Base-by-base conservation (phyloP, 352 stramenopile species). In the Globisporangium rhizosaccharum region DNA sequence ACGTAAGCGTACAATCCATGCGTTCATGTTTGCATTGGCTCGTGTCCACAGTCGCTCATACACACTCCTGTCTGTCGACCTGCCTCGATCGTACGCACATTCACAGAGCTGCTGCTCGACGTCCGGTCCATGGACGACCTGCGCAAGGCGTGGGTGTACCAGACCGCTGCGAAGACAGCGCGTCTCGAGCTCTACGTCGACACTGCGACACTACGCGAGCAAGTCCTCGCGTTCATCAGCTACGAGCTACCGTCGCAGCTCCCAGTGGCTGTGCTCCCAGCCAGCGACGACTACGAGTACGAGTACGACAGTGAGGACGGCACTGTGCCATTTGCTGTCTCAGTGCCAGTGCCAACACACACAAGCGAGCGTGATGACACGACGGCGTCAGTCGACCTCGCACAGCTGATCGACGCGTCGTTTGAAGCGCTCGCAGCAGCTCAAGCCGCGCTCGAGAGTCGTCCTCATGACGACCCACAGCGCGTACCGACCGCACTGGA, bases 41-140 rank as follows among this genome's bases (percentile, higher is more conserved):
- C 55, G 28, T 37, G 3, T 1, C 33, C 9, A 30, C n/a, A 30
- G 14, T 11, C 46, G 20, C 17, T 51, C n/a, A n/a, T 8, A 33
- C 6, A 14, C 11, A 20, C 15, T 33, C 11, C 10, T 9, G 10
- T n/a, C 8, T 53, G 3, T 37, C 2, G 42, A 8, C 59, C 37
- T n/a, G 5, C 11, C 47, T 8, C 15, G 3, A 3, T 36, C 4
- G 6, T 9, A 63, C 26, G 12, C 41, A 9, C 18, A 60, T 23
- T 59, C 33, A 11, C 20, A 62, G 56, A 59, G 36, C 50, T 84
- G 39, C 46, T 70, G 46, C 17, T 84, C 42, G 75, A 72, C 11
- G 71, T 80, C 41, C 62, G 75, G 15, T 30, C 66, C n/a, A 69
- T 85, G 53, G 68, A 63, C 33, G 75, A 82, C 52, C 65, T 82